phyloP scores from a whole-genome alignment of 2,329 filamentous ascomycete genomes.

The Neoscytalidium dimidiatum region DNA sequence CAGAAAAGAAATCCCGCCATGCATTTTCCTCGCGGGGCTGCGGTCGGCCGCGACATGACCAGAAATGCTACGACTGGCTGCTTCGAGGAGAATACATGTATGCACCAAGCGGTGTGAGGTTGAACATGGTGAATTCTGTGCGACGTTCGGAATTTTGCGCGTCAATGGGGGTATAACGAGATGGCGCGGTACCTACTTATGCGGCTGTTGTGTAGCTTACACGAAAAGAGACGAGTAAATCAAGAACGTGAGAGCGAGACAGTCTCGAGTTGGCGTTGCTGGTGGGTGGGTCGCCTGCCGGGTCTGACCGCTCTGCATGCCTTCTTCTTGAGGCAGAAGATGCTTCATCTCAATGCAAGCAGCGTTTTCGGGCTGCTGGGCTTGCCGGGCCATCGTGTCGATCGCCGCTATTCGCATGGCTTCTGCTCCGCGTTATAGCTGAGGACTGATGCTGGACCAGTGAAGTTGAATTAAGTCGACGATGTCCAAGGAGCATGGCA shows the following conservation, averaged over 20 bases:
- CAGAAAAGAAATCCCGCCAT: background rate
- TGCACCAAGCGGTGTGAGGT: conserved; percentile 7
- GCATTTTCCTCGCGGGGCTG: background rate
- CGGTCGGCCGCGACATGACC: background rate
- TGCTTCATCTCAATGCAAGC: background rate
- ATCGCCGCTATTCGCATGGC: background rate
- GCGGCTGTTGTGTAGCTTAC: background rate
- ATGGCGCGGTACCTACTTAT: conserved; percentile 13
- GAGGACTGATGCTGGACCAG: background rate
- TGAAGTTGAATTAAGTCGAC: background rate
- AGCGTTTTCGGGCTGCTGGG: background rate
- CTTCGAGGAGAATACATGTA: background rate
- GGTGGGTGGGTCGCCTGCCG: background rate
- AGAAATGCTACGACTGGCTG: background rate
- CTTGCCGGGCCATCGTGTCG: background rate
- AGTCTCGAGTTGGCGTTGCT: background rate
- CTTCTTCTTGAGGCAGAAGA: background rate
- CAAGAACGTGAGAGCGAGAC: background rate
- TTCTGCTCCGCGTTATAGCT: background rate
- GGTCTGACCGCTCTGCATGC: background rate
- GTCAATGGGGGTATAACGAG: background rate
- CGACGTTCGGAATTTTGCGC: conserved; percentile 6
- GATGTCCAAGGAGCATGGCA: background rate
- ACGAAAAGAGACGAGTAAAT: background rate
- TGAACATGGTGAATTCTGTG: background rate